Evolutionary conservation across 1,284 basidiomycete species (phyloP), one percentile per base, ranked within the genome.

Genomic region (Cutaneotrichosporon cyanovorans): DNA sequence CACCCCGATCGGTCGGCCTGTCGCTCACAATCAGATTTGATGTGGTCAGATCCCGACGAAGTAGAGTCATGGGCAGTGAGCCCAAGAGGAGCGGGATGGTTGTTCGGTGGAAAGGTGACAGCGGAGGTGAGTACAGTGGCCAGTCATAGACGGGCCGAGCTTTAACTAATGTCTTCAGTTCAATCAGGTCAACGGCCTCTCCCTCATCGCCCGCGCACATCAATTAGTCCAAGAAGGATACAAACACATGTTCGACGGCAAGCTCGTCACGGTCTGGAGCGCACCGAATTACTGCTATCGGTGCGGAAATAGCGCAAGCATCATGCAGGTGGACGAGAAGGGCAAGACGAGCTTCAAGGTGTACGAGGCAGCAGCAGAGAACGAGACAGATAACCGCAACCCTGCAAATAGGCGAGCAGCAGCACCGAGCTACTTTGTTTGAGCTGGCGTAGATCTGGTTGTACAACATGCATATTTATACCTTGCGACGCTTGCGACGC

Each of bases 31-130:
- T 28, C 50, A 90, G 90, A 95, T 69, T 78, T 96, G 15, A 93
- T 95, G 88, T 96, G 91, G 91, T 91, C 87, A 20, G 91, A 96
- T 68, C 91, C 92, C 1, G 92, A 96, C 64, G 90, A 96, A 31
- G 84, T 95, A 34, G 87, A 91, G 35, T 87, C 86, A 32, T 97
- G 91, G 92, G 88, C 87, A 3, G 87, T 96, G 32, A 90, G 86
- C 60, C 91, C 92, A 6, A 78, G 91, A 45, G 91, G 92, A 6
- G 92, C 91, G 10, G 92, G 91, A 2, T 97, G 90, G 90, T 72
- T 96, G n/a, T 96, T 96, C 55, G 91, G 91, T 9, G 81, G 77
- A 11, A 81, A 76, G 55, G 89, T 96, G 9, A 91, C 90, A 11
- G 78, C 77, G 56, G 89, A 95, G 76, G 87, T 86, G 46, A 37